These are phyloP conservation scores for Abrus pulchellus DNA, from an alignment of 306 rosid species.

Conservation along the genomic window DNA sequence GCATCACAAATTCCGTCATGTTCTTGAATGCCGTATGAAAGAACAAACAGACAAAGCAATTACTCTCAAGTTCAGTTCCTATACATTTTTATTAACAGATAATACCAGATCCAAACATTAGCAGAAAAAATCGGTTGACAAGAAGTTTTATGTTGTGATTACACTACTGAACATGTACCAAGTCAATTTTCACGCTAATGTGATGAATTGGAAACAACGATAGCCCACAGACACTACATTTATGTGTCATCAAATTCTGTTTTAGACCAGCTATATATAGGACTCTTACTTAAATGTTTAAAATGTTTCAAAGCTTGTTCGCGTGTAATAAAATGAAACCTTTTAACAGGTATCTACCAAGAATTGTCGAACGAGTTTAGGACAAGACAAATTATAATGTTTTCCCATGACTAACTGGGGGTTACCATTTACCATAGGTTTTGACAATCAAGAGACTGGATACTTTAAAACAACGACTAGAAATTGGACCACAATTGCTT, in stretches of 20 bases:
- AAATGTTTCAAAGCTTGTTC: background rate
- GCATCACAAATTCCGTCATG: background rate
- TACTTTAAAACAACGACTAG: background rate
- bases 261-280: background rate
- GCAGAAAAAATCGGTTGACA: background rate
- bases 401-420: background rate
- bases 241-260: background rate
- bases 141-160: background rate
- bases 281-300: background rate
- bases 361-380: background rate
- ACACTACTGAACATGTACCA: background rate
- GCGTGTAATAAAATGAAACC: background rate
- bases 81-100: background rate
- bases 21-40: background rate
- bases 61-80: background rate
- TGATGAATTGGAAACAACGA: background rate
- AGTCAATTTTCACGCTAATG: background rate
- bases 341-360: background rate
- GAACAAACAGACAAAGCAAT: background rate
- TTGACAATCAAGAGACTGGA: background rate
- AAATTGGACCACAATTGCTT: background rate
- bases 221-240: background rate
- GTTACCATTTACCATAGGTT: slow-evolving; percentile 2
- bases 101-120: background rate
- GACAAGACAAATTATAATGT: background rate